Evolutionary conservation across 257 asterid species (phyloP).

Genomic region (Solanum bulbocastanum): DNA sequence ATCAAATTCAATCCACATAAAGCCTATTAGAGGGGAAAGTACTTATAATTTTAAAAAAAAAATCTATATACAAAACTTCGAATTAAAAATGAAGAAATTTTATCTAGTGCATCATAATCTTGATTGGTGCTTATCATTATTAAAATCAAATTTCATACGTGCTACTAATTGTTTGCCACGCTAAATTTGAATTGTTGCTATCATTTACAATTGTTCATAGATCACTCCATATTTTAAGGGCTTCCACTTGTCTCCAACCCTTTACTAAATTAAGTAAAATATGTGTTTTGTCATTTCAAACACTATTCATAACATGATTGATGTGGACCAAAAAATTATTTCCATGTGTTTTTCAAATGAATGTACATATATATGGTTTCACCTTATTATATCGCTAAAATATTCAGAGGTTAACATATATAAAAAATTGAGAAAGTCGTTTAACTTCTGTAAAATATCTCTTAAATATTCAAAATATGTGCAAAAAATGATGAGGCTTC

Average conservation of each 20-base stretch:
- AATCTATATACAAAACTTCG: accelerated
- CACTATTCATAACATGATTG: background rate
- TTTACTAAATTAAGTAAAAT: background rate
- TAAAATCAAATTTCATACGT: background rate
- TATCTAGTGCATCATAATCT: background rate
- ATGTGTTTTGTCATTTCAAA: background rate
- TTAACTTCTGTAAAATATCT: no score
- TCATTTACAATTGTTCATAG: background rate
- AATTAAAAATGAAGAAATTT: accelerated
- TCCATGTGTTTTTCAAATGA: background rate
- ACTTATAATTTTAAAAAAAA: no score
- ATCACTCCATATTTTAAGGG: background rate
- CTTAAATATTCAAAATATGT: no score
- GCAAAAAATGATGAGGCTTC: background rate
- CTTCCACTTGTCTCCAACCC: background rate
- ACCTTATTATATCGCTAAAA: background rate
- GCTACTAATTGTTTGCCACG: background rate
- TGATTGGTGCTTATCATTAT: accelerated
- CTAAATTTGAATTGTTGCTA: background rate
- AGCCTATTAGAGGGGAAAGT: background rate
- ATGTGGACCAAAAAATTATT: background rate
- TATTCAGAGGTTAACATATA: no score
- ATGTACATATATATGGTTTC: background rate
- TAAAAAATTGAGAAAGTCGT: no score
- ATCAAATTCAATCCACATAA: background rate